Evolutionary conservation across 768 basidiomycete species (phyloP).

Genomic region (Pulveroboletus sp.): DNA sequence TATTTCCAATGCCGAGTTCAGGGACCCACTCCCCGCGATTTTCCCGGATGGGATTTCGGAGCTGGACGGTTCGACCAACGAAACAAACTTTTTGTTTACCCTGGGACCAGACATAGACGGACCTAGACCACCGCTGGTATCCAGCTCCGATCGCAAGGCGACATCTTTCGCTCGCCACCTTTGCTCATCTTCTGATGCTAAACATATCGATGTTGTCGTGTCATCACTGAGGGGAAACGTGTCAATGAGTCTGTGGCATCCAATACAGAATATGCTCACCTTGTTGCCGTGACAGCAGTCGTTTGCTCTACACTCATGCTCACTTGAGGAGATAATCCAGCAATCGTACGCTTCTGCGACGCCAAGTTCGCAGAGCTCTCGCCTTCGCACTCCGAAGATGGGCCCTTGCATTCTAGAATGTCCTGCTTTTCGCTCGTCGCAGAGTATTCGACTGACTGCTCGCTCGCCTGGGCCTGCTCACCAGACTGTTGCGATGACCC

Average conservation of each 20-base stretch:
- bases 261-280: neutral
- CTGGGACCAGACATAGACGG: neutral
- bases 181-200: neutral
- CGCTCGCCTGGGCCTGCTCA: neutral
- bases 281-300: neutral
- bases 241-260: neutral
- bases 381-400: neutral
- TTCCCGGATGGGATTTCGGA: neutral
- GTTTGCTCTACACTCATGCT: neutral
- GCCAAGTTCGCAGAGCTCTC: neutral
- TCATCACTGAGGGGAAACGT: neutral
- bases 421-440: neutral
- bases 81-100: neutral
- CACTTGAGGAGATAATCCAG: slow-evolving; percentile 1
- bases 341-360: neutral
- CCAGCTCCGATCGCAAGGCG: neutral
- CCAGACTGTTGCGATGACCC: neutral
- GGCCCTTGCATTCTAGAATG: neutral
- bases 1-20: neutral
- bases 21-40: neutral
- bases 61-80: neutral
- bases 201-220: neutral
- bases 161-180: neutral
- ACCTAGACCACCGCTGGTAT: neutral
- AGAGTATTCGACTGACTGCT: neutral